Evolutionary conservation across 495 filamentous ascomycete species (phyloP).

Genomic region (Xylaria curta): DNA sequence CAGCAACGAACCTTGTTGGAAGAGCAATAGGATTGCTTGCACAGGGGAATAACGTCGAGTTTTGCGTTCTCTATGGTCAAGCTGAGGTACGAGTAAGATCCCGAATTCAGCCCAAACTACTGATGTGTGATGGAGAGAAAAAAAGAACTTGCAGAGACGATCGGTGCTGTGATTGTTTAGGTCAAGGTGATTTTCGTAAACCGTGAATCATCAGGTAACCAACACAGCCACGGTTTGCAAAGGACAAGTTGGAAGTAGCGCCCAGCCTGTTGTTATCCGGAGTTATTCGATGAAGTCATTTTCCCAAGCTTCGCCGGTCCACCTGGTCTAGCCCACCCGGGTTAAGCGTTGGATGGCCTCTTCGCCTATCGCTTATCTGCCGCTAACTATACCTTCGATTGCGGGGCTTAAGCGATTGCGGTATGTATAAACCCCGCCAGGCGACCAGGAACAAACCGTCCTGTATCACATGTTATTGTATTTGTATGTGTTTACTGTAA

Average conservation of each 20-base stretch:
- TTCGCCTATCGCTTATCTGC: slow-evolving; percentile 17
- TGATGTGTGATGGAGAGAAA: not conserved
- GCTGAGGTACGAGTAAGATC: not conserved
- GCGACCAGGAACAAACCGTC: not conserved
- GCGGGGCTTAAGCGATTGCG: not conserved
- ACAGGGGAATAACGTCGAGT: not conserved
- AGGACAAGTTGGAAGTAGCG: not conserved
- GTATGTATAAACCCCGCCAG: not conserved
- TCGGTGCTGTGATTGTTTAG: not conserved
- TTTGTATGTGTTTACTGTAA: not conserved
- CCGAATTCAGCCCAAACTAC: not conserved
- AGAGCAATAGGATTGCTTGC: not conserved
- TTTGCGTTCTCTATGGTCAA: not conserved
- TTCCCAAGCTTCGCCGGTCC: slow-evolving; percentile 3
- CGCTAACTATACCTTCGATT: not conserved
- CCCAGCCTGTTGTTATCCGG: not conserved
- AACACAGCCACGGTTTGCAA: not conserved
- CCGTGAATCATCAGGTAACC: not conserved
- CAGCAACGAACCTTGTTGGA: not conserved
- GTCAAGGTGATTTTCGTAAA: too few relatives aligned
- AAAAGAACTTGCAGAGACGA: not conserved
- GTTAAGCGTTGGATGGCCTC: not conserved
- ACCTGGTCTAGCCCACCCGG: slow-evolving; percentile 16
- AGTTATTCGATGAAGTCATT: slow-evolving; percentile 26
- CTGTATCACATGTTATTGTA: not conserved